Evolutionary conservation across 441 rosid species (phyloP).

Genomic region (Adansonia grandidieri): DNA sequence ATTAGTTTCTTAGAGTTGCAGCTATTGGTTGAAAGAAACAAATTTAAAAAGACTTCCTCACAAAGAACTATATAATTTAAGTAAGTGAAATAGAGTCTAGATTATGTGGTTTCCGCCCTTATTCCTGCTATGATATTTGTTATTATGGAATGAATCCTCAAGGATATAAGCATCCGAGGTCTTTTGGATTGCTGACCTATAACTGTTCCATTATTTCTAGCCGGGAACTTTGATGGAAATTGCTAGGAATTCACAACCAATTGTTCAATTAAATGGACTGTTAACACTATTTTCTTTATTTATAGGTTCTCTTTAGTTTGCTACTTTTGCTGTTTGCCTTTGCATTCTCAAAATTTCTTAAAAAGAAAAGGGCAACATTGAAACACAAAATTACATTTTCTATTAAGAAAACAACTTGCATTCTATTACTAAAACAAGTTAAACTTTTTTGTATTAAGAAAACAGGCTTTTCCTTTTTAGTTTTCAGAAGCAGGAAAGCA

Average conservation of each 20-base stretch:
- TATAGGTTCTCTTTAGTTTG: constrained; percentile 3
- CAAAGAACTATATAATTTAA: neutral
- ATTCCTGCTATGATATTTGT: neutral
- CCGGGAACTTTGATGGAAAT: neutral
- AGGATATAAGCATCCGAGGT: constrained; percentile 8
- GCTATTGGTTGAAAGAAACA: constrained; percentile 17
- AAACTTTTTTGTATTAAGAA: neutral
- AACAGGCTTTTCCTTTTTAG: neutral
- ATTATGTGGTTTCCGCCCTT: constrained; percentile 1
- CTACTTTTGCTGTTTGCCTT: neutral
- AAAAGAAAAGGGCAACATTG: neutral
- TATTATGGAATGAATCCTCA: constrained; percentile 1
- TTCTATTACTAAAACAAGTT: constrained; percentile 10
- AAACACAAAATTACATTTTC: constrained; percentile 10
- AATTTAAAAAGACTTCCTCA: neutral
- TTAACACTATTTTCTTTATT: neutral
- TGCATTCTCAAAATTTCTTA: constrained; percentile 12
- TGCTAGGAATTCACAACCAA: constrained; percentile 20
- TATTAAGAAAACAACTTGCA: neutral
- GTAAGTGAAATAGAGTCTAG: neutral
- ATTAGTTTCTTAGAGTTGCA: constrained; percentile 14
- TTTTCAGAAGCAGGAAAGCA: neutral
- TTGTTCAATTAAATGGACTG: constrained; percentile 13
- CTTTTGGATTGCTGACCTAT: neutral
- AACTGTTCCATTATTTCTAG: constrained; percentile 14